A percentile compares a stretch with the other conserved stretches of the same genome.
phyloP scores from a whole-genome alignment of 495 filamentous ascomycete species.

The Talaromyces adpressus region DNA sequence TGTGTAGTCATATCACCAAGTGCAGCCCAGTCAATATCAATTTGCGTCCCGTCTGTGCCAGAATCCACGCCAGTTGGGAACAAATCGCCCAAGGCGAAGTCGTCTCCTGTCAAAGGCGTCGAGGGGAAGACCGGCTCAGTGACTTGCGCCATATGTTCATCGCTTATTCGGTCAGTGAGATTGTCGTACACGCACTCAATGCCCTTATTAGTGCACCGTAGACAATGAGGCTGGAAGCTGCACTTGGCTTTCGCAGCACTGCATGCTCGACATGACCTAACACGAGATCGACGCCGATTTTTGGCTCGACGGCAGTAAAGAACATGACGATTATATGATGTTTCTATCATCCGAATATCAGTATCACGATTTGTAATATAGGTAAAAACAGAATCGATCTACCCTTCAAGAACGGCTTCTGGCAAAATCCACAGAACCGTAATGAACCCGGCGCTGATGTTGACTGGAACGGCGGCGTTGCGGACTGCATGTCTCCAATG shows the following conservation, averaged over 20 bases:
- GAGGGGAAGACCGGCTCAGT: background rate
- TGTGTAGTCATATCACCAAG: background rate
- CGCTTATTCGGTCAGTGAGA: background rate
- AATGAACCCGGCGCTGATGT: background rate
- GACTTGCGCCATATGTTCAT: background rate
- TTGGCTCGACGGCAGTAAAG: slow-evolving; percentile 3
- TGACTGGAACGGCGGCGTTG: background rate
- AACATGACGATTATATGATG: background rate
- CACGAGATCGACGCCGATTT: background rate
- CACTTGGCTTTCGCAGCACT: background rate
- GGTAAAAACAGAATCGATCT: background rate
- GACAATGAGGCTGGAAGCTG: background rate
- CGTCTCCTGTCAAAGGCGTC: background rate
- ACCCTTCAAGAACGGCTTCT: background rate
- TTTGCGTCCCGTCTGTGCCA: background rate
- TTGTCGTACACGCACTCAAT: background rate
- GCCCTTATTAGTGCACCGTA: background rate
- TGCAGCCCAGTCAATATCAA: background rate
- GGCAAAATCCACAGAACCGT: background rate
- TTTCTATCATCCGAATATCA: background rate
- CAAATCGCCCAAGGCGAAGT: background rate
- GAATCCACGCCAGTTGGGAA: background rate
- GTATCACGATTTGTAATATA: background rate
- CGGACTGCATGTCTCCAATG: background rate
- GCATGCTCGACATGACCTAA: slow-evolving; percentile 1